Evolutionary conservation across 257 asterid genomes (phyloP).

Genomic region (Voacanga thouarsii): DNA sequence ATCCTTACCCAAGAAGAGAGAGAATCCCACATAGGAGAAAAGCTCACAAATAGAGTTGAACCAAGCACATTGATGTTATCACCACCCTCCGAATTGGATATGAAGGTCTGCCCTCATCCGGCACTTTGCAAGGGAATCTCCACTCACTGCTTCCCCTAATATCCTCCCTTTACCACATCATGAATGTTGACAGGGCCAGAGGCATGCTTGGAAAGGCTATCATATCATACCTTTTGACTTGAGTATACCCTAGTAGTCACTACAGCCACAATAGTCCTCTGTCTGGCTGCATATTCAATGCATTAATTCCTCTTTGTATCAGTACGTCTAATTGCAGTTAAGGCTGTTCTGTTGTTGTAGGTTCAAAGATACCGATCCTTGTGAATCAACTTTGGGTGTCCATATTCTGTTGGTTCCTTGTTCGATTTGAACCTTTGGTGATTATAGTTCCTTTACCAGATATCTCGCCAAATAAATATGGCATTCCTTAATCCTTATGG

Average conservation of each 20-base stretch:
- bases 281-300: neutral
- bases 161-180: no score
- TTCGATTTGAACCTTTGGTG: neutral
- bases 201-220: no score
- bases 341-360: neutral
- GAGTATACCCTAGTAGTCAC: no score
- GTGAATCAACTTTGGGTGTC: neutral
- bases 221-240: no score
- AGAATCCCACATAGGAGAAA: no score
- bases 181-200: no score
- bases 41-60: no score
- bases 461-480: neutral
- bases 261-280: no score
- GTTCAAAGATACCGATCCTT: neutral
- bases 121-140: neutral
- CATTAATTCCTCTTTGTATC: neutral
- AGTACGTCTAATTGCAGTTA: neutral
- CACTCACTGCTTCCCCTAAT: neutral
- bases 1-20: neutral
- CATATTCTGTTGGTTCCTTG: neutral
- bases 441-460: neutral
- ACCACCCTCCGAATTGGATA: no score
- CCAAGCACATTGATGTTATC: no score
- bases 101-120: constrained; percentile 2
- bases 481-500: neutral